phyloP scores from a whole-genome alignment of 805 yeast species.

The Sporopachydermia lactativora region DNA sequence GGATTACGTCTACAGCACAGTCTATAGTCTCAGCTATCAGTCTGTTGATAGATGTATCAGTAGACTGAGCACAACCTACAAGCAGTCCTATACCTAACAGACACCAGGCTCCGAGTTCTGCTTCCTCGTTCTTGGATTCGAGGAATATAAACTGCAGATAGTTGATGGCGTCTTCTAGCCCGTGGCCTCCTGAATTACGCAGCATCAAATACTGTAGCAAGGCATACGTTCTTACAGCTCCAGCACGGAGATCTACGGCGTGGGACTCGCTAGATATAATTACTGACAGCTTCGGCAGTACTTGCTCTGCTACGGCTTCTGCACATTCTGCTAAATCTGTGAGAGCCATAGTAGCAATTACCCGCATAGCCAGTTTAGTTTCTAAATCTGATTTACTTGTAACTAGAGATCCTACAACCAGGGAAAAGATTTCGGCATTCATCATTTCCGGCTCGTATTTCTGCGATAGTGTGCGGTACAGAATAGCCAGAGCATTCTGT shows the following conservation, averaged over 20 bases:
- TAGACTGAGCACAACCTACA: conserved; percentile 24
- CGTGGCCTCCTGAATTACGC: conserved; percentile 35
- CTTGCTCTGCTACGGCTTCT: neutral
- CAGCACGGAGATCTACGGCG: conserved; percentile 9
- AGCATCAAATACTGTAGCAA: conserved; percentile 27
- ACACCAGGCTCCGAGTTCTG: conserved; percentile 29
- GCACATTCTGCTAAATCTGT: conserved; percentile 1
- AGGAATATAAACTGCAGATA: conserved; percentile 25
- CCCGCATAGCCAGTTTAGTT: conserved; percentile 13
- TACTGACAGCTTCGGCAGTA: neutral
- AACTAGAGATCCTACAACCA: conserved; percentile 13
- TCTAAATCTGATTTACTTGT: conserved; percentile 17
- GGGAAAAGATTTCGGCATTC: conserved; percentile 8
- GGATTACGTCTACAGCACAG: conserved; percentile 15
- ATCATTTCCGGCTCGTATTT: conserved; percentile 19
- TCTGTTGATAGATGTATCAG: conserved; percentile 28
- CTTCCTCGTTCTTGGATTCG: conserved; percentile 23
- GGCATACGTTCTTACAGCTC: conserved; percentile 15
- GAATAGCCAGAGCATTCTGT: conserved; percentile 17
- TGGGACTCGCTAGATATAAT: neutral
- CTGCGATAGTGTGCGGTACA: conserved; percentile 13
- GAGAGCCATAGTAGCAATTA: neutral
- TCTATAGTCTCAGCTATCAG: conserved; percentile 26
- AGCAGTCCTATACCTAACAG: conserved; percentile 33
- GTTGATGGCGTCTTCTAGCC: conserved; percentile 30